phyloP scores from a whole-genome alignment of 179 eudicot genomes.

The Beta macrorhiza region DNA sequence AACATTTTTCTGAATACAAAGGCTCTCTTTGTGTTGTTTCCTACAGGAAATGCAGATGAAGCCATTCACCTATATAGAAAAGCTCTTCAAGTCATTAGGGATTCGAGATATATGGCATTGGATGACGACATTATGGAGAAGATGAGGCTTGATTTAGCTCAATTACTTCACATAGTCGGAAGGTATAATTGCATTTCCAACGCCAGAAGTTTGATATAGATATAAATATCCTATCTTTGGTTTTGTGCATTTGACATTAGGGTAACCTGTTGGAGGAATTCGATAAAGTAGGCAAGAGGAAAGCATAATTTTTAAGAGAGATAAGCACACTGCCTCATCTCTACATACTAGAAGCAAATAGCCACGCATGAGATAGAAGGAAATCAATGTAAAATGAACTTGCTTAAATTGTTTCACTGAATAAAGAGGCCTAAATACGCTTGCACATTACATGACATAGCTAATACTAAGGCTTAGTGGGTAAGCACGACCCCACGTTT shows the following conservation, averaged over 20 bases:
- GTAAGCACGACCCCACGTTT: too few relatives aligned
- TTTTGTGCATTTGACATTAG: neutral
- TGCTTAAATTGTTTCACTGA: too few relatives aligned
- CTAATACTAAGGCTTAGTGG: too few relatives aligned
- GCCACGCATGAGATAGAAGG: too few relatives aligned
- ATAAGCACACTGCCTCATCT: too few relatives aligned
- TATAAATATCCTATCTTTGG: neutral
- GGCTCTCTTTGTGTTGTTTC: conserved; percentile 16
- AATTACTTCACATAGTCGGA: conserved; percentile 75
- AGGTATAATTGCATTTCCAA: conserved; percentile 43
- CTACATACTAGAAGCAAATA: too few relatives aligned
- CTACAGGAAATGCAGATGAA: conserved; percentile 67
- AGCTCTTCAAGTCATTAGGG: conserved; percentile 57
- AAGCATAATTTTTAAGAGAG: too few relatives aligned
- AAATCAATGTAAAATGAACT: too few relatives aligned
- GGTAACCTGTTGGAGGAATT: neutral
- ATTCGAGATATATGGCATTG: conserved; percentile 48
- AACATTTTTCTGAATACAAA: neutral
- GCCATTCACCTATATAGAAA: conserved; percentile 64
- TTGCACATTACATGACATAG: too few relatives aligned
- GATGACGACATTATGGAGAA: conserved; percentile 66
- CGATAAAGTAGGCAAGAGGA: too few relatives aligned
- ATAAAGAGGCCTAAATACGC: too few relatives aligned
- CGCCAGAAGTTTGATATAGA: neutral
- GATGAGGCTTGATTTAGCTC: conserved; percentile 81